Evolutionary conservation across 148 eudicot genomes (phyloP).

Genomic region (Silene latifolia): DNA sequence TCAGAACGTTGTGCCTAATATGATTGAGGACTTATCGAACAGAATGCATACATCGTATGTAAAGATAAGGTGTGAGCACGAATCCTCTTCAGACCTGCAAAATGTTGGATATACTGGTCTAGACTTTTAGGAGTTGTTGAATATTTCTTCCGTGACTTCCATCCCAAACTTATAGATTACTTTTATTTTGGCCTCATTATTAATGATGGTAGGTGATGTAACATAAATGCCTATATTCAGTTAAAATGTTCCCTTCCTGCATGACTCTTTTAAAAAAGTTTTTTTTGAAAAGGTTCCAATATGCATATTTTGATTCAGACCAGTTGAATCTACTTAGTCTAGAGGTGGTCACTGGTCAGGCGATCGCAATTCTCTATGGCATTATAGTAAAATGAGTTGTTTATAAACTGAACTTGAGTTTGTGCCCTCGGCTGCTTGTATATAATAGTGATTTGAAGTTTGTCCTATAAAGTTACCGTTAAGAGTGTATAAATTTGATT

Average conservation of each 20-base stretch:
- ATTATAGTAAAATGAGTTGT: not conserved
- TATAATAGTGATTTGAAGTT: not conserved
- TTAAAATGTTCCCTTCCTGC: not conserved
- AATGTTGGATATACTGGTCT: not conserved
- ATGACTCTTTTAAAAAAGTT: not conserved
- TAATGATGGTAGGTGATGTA: not conserved
- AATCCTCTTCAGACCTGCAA: not conserved
- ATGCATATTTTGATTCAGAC: not conserved
- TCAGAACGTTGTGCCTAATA: not conserved
- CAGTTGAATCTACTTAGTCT: not conserved
- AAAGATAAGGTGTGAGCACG: not conserved
- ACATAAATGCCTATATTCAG: not conserved
- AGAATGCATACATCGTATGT: not conserved
- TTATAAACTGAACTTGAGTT: not conserved
- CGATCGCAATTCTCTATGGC: not conserved
- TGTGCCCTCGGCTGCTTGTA: not conserved
- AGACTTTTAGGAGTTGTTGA: not conserved
- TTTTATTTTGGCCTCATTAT: too few species aligned
- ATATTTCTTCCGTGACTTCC: too few species aligned
- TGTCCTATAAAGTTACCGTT: not conserved
- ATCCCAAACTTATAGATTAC: not conserved
- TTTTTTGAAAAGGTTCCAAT: not conserved
- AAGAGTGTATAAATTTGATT: slow-evolving; percentile 9
- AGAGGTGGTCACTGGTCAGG: not conserved
- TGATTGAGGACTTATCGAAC: not conserved